Base-by-base conservation (phyloP, 208 protist genomes). In the Vickermania spadyakhi region DNA sequence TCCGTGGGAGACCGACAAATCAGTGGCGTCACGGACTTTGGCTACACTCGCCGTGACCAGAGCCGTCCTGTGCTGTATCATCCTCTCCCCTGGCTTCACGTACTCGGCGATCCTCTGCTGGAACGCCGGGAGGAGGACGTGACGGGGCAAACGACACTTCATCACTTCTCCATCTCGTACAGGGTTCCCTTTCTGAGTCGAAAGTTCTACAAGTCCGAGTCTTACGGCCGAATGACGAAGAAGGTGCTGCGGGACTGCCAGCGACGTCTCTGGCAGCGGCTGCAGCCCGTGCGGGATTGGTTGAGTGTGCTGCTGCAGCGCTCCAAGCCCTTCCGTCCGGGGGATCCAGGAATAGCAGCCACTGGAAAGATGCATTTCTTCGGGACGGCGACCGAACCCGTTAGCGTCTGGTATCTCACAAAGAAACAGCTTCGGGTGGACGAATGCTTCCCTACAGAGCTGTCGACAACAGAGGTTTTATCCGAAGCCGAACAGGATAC, bases 101-200 rank as follows among this genome's bases (percentile, higher is more conserved):
- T 90, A 18, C 53, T 86, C n/a, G 75, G 68, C 0, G 25, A 52
- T 1, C 82, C 73, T n/a, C 53, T 86, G 31, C 30, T 79, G 30
- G 59, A 52, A 30, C 72, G 57, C 2, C 64, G 75, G 5, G 76
- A 86, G 52, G 56, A 68, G 26, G 36, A 45, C 36, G 36, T 18
- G 11, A 18, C 36, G 18, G 36, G 18, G 36, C 11, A 45, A 45
- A 18, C 18, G 36, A 18, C 18, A 45, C 11, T 45, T 7, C 36
- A 45, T 18, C 36, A 18, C 36, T 45, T 45, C 36, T 18, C 7
- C 11, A 18, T 45, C 11, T 45, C 36, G 36, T 45, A 45, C 18
- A 7, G 36, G 7, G 18, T 45, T 45, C 14, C 23, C 0, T 25
- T 25, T 22, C 52, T 14, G 13, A 7, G 11, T 36, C 61, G 45